These are phyloP conservation scores for Capsicum pubescens DNA, from an alignment of 257 asterid species.

Conservation along the genomic window DNA sequence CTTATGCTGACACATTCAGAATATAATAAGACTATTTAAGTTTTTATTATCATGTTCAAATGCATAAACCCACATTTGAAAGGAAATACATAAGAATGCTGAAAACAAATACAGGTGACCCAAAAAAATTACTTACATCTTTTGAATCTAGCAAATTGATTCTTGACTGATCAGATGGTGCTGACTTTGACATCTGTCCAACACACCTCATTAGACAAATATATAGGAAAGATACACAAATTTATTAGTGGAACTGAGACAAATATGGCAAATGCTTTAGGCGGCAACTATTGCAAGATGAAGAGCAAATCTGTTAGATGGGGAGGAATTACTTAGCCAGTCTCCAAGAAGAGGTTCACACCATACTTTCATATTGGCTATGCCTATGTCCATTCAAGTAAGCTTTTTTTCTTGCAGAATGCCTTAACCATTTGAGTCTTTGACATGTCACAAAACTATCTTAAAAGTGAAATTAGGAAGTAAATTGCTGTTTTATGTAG, in stretches of 20 bases:
- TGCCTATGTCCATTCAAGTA: slow-evolving; percentile 1
- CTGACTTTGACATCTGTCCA: slow-evolving; percentile 94
- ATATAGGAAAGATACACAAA: neutral
- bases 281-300: slow-evolving; percentile 7
- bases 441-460: neutral
- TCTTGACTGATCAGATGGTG: slow-evolving; percentile 94
- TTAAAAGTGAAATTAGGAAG: neutral
- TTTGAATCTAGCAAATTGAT: slow-evolving; percentile 89
- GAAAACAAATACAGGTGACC: neutral
- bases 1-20: slow-evolving; percentile 3
- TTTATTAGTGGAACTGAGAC: neutral
- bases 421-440: slow-evolving; percentile 5
- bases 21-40: neutral
- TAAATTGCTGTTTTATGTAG: neutral
- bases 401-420: neutral
- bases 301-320: slow-evolving; percentile 5
- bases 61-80: slow-evolving; percentile 15
- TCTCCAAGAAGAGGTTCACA: slow-evolving; percentile 10
- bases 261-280: slow-evolving; percentile 8
- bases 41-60: neutral
- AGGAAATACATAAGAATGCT: slow-evolving; percentile 6
- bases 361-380: slow-evolving; percentile 18
- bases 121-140: slow-evolving; percentile 63
- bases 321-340: slow-evolving; percentile 22
- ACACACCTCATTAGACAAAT: slow-evolving; percentile 34